phyloP scores from a whole-genome alignment of 257 asterid species.

The Ehretia macrophylla region DNA sequence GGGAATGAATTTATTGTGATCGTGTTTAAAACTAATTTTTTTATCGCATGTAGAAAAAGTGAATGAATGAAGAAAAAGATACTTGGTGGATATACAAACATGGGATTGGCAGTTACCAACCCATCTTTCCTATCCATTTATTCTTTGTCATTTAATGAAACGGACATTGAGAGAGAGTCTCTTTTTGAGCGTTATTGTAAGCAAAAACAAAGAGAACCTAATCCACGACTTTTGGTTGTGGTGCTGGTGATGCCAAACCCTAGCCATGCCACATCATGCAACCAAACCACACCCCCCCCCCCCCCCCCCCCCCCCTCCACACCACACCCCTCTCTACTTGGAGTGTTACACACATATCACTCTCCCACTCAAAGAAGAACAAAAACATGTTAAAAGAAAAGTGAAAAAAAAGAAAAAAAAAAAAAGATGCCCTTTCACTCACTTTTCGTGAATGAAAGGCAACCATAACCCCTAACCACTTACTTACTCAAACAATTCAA shows the following conservation, averaged over 20 bases:
- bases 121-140: slow-evolving; percentile 58
- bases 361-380: slow-evolving; percentile 25
- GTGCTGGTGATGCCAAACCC: slow-evolving; percentile 45
- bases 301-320: background rate
- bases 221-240: slow-evolving; percentile 53
- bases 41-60: too few species aligned
- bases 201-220: slow-evolving; percentile 37
- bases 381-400: background rate
- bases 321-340: background rate
- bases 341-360: slow-evolving; percentile 24
- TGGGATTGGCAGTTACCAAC: slow-evolving; percentile 48
- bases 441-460: slow-evolving; percentile 78
- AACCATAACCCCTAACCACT: slow-evolving; percentile 59
- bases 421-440: slow-evolving; percentile 44
- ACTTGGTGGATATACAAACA: slow-evolving; percentile 23
- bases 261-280: slow-evolving; percentile 15
- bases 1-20: too few species aligned
- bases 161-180: slow-evolving; percentile 16
- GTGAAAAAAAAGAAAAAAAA: background rate
- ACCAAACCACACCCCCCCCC: background rate
- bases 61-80: too few species aligned
- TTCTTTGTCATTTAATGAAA: slow-evolving; percentile 51
- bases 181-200: slow-evolving; percentile 17
- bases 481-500: slow-evolving; percentile 45
- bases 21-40: too few species aligned